These are phyloP conservation scores for Hypoxylon trugodes DNA, from an alignment of 495 filamentous ascomycete species.

Conservation along the genomic window DNA sequence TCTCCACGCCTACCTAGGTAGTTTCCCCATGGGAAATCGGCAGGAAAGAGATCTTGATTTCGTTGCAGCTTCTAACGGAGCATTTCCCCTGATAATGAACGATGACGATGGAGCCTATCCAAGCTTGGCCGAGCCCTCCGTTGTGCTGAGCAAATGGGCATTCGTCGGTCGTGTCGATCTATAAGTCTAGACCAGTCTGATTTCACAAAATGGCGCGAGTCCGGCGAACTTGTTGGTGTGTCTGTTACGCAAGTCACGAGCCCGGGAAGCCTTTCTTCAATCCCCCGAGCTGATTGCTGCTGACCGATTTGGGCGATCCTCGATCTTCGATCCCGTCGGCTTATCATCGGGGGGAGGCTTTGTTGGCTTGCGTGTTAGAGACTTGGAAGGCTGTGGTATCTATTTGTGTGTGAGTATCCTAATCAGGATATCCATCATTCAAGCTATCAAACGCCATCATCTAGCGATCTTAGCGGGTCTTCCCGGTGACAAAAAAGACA, in stretches of 20 bases:
- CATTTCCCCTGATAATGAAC: constrained; percentile 20
- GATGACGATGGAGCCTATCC: constrained; percentile 1
- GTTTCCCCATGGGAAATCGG: constrained; percentile 1
- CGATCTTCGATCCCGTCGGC: constrained; percentile 28
- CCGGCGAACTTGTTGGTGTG: constrained; percentile 12
- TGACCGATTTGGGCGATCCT: constrained; percentile 22
- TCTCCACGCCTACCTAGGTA: too few species aligned
- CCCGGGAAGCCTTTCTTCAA: constrained; percentile 15
- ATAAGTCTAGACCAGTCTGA: constrained; percentile 44
- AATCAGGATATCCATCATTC: constrained; percentile 5
- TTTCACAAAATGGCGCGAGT: constrained; percentile 33
- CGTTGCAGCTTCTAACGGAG: not conserved
- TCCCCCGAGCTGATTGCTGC: constrained; percentile 22
- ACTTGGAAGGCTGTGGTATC: constrained; percentile 9
- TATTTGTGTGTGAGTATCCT: constrained; percentile 18
- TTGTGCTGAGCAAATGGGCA: constrained; percentile 11
- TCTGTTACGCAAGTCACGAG: constrained; percentile 34
- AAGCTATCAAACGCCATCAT: constrained; percentile 23
- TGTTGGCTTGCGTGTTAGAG: constrained; percentile 7
- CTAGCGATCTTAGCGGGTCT: constrained; percentile 8
- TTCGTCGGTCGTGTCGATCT: constrained; percentile 36
- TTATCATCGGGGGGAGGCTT: constrained; percentile 28
- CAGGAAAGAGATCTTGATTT: constrained; percentile 10
- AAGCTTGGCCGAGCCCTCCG: constrained; percentile 1
- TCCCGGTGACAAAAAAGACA: constrained; percentile 13